Base-by-base conservation (phyloP, 2,329 filamentous ascomycete species). In the Nigrograna mackinnonii region DNA sequence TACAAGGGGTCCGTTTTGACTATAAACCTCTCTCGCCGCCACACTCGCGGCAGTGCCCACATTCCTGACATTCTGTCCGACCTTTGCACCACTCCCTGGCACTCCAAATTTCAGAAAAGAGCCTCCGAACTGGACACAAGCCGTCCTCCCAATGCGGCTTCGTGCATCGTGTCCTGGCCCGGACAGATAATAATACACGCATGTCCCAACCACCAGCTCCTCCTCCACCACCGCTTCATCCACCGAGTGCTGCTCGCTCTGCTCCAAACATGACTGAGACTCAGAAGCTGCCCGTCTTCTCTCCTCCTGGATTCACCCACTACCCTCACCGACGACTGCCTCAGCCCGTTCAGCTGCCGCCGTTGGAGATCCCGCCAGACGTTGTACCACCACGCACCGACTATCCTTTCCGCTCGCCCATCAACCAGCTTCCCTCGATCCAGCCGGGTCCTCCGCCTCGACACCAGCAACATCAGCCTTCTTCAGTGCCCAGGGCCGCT, bases 231-330 rank as follows among this genome's bases (percentile, higher is more conserved):
- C 68, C 69, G 52, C 57, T 70, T 46, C 69, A 71, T 65, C 66
- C 68, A 43, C 64, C 67, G 43, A 64, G 60, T 49, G 52, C 58
- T 37, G 58, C 55, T 50, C 57, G 52, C 54, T 53, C 62, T 42
- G 44, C 62, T 49, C 47, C 62, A 61, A 62, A 62, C 44, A 75
- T 75, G 72, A 72, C 72, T 22, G 71, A 74, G 54, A 72, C 68
- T 42, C 73, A 74, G 50, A 72, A 67, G 42, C 62, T 64, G 38
- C 69, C 68, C 38, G 55, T 60, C 38, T 70, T 75, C 38, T 68
- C 70, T 21, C 57, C 66, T 34, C 64, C 70, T 26, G 57, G 57
- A 28, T 74, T 71, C 52, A 57, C 66, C 34, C 66, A 66, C 44
- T 66, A 67, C 44, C 62, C 68, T 28, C 65, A 69, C 50, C 65